A percentile compares a stretch with the other conserved stretches of the same genome.
Conservation (phyloP, 805 yeast genomes). For the Teunomyces gatunensis region DNA sequence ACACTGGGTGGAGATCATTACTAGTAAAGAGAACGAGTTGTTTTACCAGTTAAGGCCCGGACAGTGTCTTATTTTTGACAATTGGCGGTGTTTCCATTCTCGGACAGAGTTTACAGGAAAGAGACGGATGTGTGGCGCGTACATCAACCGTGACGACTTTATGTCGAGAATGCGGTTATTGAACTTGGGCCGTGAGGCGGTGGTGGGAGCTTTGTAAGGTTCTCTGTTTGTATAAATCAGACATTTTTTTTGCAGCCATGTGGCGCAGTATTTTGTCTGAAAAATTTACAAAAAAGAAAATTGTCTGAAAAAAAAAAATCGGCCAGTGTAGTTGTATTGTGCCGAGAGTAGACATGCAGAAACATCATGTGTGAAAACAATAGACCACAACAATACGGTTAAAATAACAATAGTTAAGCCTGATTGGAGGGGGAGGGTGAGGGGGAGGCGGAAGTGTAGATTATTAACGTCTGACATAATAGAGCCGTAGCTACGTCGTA, state of each 20-base stretch:
- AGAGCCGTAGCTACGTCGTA: no score
- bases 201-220: constrained; percentile 29
- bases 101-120: constrained; percentile 65
- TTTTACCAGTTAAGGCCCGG: constrained; percentile 61
- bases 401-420: no score
- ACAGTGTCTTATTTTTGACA: constrained; percentile 64
- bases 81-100: constrained; percentile 71
- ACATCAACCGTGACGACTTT: constrained; percentile 66
- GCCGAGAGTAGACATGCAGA: no score
- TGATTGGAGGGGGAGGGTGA: background rate
- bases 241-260: background rate
- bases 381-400: no score
- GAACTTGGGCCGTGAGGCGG: constrained; percentile 47
- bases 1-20: constrained; percentile 54
- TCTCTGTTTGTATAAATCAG: background rate
- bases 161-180: constrained; percentile 42
- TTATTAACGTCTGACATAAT: no score
- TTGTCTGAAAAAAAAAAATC: background rate
- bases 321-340: no score
- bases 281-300: background rate
- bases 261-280: background rate
- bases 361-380: no score
- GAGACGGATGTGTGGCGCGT: constrained; percentile 72
- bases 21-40: constrained; percentile 48
- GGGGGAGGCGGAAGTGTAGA: no score